These are phyloP conservation scores for Wickerhamiella allomyrinae DNA, from an alignment of 805 yeast species.

Conservation along the genomic window DNA sequence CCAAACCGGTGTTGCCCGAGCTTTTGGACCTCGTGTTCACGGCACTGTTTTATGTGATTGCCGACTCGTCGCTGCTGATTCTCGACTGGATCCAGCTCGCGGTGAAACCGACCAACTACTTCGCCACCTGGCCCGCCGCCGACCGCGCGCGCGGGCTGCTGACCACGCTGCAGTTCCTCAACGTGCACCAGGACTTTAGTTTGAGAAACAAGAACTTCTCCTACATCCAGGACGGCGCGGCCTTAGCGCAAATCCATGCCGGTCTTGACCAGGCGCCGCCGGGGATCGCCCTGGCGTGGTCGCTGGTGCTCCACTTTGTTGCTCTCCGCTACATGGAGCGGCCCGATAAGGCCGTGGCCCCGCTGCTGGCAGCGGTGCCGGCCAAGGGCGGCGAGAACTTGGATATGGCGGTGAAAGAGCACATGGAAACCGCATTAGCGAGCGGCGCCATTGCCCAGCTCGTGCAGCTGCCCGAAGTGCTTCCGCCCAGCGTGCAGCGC, in stretches of 20 bases:
- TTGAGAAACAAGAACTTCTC: conserved; percentile 5
- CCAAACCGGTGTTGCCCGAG: conserved; percentile 4
- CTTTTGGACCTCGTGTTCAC: conserved; percentile 15
- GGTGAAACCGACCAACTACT: neutral
- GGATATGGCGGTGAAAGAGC: conserved; percentile 5
- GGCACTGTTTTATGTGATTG: conserved; percentile 15
- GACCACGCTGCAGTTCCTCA: conserved; percentile 18
- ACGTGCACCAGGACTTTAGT: conserved; percentile 19
- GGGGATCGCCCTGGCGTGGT: conserved; percentile 20
- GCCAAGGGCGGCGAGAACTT: conserved; percentile 5
- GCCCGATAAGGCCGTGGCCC: conserved; percentile 1
- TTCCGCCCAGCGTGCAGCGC: neutral
- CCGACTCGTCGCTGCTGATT: conserved; percentile 13
- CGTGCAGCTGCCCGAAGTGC: conserved; percentile 5
- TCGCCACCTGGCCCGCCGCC: neutral
- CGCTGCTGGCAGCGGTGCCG: neutral
- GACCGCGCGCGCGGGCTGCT: conserved; percentile 11
- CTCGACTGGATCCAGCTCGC: conserved; percentile 11
- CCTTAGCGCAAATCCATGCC: conserved; percentile 14
- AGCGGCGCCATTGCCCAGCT: conserved; percentile 7
- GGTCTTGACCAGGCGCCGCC: conserved; percentile 3
- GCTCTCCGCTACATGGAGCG: conserved; percentile 15
- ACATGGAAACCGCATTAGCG: conserved; percentile 5
- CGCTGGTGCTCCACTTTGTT: conserved; percentile 16
- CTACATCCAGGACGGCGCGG: conserved; percentile 12